Evolutionary conservation across 306 rosid genomes (phyloP), one percentile per base, ranked within the genome.

Genomic region (Echinosophora koreensis): DNA sequence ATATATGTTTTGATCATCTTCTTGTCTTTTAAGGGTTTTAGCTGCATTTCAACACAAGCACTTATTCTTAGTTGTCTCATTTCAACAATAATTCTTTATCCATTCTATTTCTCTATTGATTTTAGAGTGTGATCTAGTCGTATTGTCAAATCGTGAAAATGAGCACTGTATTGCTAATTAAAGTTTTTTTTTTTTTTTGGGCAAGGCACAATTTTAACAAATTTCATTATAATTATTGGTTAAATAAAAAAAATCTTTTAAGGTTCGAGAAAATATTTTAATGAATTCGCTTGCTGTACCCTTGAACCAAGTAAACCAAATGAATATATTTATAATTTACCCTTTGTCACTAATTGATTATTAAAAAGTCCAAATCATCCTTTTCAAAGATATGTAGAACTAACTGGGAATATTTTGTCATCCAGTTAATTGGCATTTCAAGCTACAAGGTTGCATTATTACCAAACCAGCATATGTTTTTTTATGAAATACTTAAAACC

Each of bases 301-400:
- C 67, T 41, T 58, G 12, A 73, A 42, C 15, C 12, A n/a, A n/a
- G n/a, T n/a, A 39, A 39, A 47, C 13, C 44, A 63, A 75, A 50
- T 47, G 50, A 65, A 65, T 38, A 27, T 15, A 16, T 38, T 64
- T 64, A 38, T 39, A 11, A 30, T 22, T 64, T 64, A 22, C 14
- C 28, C 6, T 50, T 39, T n/a, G 27, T 28, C 41, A 41, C 44
- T 11, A 16, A 69, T 59, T 8, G 27, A 8, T 69, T 4, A 35
- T 11, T 46, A 14, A 68, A 58, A 47, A 57, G 37, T 8, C 28
- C 6, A 18, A 7, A 8, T 58, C 15, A 42, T 8, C 4, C 10
- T 15, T 49, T 42, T 46, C 2, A 22, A 76, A 12, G 7, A 10
- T 6, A 6, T 57, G 32, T 6, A n/a, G 37, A 30, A 41, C 0